Evolutionary conservation across 1,139 yeast genomes (phyloP), one percentile per base, ranked within the genome.

Genomic region (Protomyces inouyei): DNA sequence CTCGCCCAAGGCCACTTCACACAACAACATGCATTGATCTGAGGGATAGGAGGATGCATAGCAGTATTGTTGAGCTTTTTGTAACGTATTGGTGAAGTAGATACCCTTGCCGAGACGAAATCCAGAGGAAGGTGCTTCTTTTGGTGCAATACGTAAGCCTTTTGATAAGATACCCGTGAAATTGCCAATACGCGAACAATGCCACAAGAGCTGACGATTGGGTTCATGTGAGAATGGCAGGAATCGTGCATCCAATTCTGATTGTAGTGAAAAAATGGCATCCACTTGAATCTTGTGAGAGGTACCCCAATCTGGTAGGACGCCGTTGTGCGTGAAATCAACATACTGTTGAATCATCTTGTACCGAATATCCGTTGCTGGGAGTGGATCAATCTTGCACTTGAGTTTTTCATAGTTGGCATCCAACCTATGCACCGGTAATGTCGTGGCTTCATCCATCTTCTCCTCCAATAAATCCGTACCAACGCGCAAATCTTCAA

Each of bases 91-190:
- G 25, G 61, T n/a, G 35, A 57, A 57, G 25, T 57, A 57, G 55
- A 57, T 48, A 18, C 61, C 61, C 35, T 57, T 57, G 43, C 61
- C 61, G 25, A 57, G 55, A n/a, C 61, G 23, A 36, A 48, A 57
- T 3, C 61, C 61, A 3, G 55, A 48, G 9, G 52, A 48, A 3
- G 61, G 61, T n/a, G 61, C 61, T 28, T 57, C 61, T 5, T 16
- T 32, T 16, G 61, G 61, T 8, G 61, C 61, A 21, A 57, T 57
- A 9, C 61, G 61, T 2, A 57, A 48, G 6, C 61, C 61, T 36
- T 37, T 43, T n/a, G 55, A 51, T 8, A 57, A 36, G 6, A 57
- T 57, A 12, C 61, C 61, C 5, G 61, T 35, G 16, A 48, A 57
- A 37, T 57, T 57, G 16, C 61, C 61, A 9, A 57, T 16, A 8